phyloP scores from a whole-genome alignment of 179 eudicot genomes.

The Amaranthus tricolor region DNA sequence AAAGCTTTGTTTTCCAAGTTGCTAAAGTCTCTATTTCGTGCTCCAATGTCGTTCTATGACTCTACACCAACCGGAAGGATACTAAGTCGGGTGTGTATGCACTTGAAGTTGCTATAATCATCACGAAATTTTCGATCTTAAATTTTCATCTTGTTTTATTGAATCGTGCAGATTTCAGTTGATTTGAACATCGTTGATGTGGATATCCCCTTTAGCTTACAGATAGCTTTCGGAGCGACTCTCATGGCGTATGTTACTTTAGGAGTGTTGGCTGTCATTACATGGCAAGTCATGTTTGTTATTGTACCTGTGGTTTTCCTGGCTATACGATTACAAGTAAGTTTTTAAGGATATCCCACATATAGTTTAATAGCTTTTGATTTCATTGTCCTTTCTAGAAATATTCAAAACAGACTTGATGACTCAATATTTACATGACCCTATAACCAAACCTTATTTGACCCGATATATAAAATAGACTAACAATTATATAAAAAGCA shows the following conservation, averaged over 20 bases:
- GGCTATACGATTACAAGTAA: slow-evolving; percentile 61
- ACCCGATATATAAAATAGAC: too few species aligned
- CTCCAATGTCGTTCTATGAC: slow-evolving; percentile 68
- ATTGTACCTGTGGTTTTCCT: slow-evolving; percentile 54
- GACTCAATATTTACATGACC: too few species aligned
- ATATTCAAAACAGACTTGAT: too few species aligned
- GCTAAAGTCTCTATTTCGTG: slow-evolving; percentile 61
- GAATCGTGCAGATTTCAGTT: slow-evolving; percentile 50
- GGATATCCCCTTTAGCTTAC: slow-evolving; percentile 51
- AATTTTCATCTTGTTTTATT: neutral
- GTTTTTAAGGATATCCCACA: neutral
- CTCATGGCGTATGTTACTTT: slow-evolving; percentile 45
- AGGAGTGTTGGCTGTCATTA: slow-evolving; percentile 51
- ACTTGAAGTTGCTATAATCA: neutral
- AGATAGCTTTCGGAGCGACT: slow-evolving; percentile 46
- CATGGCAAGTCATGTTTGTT: slow-evolving; percentile 67
- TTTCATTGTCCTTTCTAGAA: too few species aligned
- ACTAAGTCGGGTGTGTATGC: slow-evolving; percentile 48
- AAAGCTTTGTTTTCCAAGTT: slow-evolving; percentile 55
- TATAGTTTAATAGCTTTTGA: too few species aligned
- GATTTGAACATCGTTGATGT: slow-evolving; percentile 78
- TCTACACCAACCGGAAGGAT: slow-evolving; percentile 74
- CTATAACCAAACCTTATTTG: too few species aligned
- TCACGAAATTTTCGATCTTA: neutral
- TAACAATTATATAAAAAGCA: too few species aligned